phyloP scores from a whole-genome alignment of 768 basidiomycete species.

The Tephrocybe sp. region DNA sequence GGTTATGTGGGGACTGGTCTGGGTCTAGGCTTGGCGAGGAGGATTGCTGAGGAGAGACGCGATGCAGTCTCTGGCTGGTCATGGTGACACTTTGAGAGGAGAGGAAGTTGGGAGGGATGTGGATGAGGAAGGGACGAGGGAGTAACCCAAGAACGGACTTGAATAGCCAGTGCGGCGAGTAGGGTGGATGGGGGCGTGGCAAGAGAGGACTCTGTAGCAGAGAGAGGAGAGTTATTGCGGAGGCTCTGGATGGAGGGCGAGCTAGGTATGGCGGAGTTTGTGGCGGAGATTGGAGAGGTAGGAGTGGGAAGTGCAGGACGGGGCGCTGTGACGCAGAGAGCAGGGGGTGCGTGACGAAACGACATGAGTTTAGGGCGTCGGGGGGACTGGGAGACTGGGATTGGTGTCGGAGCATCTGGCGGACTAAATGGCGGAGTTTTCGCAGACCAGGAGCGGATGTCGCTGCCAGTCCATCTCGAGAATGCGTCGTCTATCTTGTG shows the following conservation, averaged over 20 bases:
- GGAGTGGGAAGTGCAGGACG: constrained; percentile 26
- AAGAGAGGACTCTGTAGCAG: constrained; percentile 50
- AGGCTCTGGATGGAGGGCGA: constrained; percentile 30
- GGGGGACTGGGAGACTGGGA: constrained; percentile 17
- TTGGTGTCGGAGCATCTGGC: no score
- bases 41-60: constrained; percentile 1
- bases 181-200: constrained; percentile 48
- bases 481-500: constrained; percentile 14
- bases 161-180: constrained; percentile 38
- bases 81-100: constrained; percentile 20
- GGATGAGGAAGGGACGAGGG: constrained; percentile 27
- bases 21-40: constrained; percentile 23
- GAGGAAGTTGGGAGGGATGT: constrained; percentile 3
- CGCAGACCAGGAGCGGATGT: constrained; percentile 50
- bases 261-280: constrained; percentile 30
- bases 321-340: constrained; percentile 43
- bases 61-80: constrained; percentile 1
- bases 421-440: no score
- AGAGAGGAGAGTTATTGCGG: constrained; percentile 31
- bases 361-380: no score
- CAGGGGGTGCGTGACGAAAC: no score
- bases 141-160: constrained; percentile 47
- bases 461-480: constrained; percentile 38
- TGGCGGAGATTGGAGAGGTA: constrained; percentile 31
- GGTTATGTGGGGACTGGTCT: constrained; percentile 36